phyloP scores from a whole-genome alignment of 345 rosid species.

The Ailanthus altissimus region DNA sequence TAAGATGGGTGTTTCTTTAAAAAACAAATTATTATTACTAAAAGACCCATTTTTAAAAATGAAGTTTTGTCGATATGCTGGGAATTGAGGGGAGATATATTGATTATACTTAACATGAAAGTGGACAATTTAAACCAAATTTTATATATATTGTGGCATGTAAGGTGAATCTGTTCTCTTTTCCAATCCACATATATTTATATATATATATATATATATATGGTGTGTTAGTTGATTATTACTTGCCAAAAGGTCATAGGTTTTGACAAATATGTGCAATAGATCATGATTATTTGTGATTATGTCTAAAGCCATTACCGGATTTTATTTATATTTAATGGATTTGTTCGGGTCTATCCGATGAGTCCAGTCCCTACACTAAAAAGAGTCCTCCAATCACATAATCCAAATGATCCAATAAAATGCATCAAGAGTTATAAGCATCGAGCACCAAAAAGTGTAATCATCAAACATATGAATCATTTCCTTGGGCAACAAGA shows the following conservation, averaged over 20 bases:
- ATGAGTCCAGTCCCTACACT: neutral
- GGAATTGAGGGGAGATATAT: neutral
- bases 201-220: too few species aligned
- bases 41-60: neutral
- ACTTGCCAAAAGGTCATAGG: conserved; percentile 46
- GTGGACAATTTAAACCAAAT: conserved; percentile 4
- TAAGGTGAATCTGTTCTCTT: conserved; percentile 18
- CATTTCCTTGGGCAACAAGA: conserved; percentile 22
- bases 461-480: conserved; percentile 12
- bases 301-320: conserved; percentile 12
- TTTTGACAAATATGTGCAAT: conserved; percentile 42
- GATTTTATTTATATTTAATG: conserved; percentile 17
- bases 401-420: conserved; percentile 17
- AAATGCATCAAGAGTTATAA: conserved; percentile 18
- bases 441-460: neutral
- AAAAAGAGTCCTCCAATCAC: conserved; percentile 17
- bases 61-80: neutral
- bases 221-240: conserved; percentile 36
- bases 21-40: too few species aligned
- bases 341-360: conserved; percentile 15
- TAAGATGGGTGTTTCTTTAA: neutral
- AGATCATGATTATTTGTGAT: conserved; percentile 27
- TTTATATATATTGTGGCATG: neutral
- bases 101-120: conserved; percentile 11
- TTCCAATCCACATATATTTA: conserved; percentile 22